Evolutionary conservation across 805 yeast species (phyloP).

Genomic region (Cyberlindnera sargentensis): DNA sequence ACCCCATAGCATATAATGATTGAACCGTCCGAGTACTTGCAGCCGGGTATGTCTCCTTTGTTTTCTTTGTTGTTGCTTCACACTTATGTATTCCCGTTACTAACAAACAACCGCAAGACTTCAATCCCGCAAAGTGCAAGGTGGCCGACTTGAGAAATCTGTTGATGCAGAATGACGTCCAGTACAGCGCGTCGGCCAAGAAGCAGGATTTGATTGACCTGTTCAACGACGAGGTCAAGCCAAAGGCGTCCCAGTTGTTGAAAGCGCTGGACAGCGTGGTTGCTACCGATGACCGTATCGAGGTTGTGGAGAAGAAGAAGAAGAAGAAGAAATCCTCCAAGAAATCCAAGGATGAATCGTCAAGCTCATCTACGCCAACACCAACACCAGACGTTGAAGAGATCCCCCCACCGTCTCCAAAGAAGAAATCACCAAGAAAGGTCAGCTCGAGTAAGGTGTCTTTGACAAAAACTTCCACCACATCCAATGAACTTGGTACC

Average conservation of each 20-base stretch:
- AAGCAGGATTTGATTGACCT: conserved; percentile 58
- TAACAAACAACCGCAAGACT: conserved; percentile 33
- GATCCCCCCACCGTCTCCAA: neutral
- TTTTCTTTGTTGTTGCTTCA: neutral
- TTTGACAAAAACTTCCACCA: conserved; percentile 5
- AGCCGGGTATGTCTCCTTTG: conserved; percentile 23
- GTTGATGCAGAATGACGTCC: conserved; percentile 55
- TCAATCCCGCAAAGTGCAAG: conserved; percentile 58
- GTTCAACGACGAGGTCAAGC: conserved; percentile 48
- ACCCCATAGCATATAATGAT: conserved; percentile 12
- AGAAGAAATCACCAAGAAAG: conserved; percentile 13
- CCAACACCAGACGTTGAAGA: neutral
- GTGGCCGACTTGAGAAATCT: conserved; percentile 67
- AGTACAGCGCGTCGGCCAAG: conserved; percentile 54
- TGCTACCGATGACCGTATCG: conserved; percentile 32
- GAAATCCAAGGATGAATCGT: conserved; percentile 7
- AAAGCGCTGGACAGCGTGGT: conserved; percentile 23
- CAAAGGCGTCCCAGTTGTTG: conserved; percentile 38
- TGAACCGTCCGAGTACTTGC: conserved; percentile 31
- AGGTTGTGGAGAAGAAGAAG: conserved; percentile 26
- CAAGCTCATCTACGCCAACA: neutral
- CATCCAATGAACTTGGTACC: conserved; percentile 2
- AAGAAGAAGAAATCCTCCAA: conserved; percentile 9
- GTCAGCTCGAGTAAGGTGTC: conserved; percentile 9
- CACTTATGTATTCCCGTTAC: neutral